Evolutionary conservation across 345 rosid genomes (phyloP).

Genomic region (Carallia pectinifolia): DNA sequence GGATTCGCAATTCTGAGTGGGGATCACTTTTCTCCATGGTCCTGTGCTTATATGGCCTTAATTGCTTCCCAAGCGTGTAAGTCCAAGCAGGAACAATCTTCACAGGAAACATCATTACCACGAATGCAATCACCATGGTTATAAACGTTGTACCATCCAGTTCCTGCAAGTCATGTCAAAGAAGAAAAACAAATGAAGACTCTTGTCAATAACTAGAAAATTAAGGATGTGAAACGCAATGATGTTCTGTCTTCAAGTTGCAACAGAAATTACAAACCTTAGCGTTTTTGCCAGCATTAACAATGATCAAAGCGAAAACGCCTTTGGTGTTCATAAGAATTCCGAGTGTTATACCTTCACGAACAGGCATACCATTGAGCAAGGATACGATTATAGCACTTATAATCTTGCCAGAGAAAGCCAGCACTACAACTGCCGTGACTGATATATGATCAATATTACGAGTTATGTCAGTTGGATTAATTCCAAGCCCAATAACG

Average conservation of each 20-base stretch:
- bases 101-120: conserved; percentile 15
- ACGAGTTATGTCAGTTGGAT: not conserved
- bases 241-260: not conserved
- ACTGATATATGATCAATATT: not conserved
- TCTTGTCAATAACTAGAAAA: not conserved
- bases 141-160: conserved; percentile 13
- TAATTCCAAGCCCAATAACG: not conserved
- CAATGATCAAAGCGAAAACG: conserved; percentile 27
- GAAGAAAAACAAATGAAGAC: not conserved
- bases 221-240: not conserved
- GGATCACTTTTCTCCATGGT: conserved; percentile 36
- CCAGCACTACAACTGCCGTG: conserved; percentile 7
- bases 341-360: conserved; percentile 44
- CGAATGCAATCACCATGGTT: not conserved
- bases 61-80: conserved; percentile 31
- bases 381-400: conserved; percentile 31
- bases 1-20: conserved; percentile 37
- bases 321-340: conserved; percentile 59
- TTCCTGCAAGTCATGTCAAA: not conserved
- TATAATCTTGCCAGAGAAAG: conserved; percentile 29
- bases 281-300: conserved; percentile 14
- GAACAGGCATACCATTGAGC: conserved; percentile 16
- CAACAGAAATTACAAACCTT: not conserved
- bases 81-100: conserved; percentile 33
- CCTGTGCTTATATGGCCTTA: conserved; percentile 30